These are phyloP conservation scores for Cryptococcus deneoformans DNA, from an alignment of 1,284 basidiomycete genomes.

Conservation along the genomic window DNA sequence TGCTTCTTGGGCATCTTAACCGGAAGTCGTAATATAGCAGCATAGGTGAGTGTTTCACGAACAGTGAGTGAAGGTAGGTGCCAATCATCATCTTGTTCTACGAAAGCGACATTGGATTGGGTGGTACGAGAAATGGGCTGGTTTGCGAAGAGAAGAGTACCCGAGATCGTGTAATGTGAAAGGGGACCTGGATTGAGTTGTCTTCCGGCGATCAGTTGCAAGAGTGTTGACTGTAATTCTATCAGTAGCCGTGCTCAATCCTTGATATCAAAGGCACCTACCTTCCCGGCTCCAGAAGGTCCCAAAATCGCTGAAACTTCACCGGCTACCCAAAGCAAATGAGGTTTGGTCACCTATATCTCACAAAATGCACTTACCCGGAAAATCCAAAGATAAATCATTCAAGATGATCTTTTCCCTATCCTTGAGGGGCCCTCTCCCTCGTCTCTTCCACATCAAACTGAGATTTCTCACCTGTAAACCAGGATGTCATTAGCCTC, in stretches of 20 bases:
- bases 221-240: constrained; percentile 46
- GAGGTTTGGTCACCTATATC: neutral
- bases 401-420: constrained; percentile 50
- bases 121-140: constrained; percentile 27
- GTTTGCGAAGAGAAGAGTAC: constrained; percentile 47
- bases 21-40: constrained; percentile 54
- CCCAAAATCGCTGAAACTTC: constrained; percentile 54
- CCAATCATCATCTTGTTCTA: constrained; percentile 57
- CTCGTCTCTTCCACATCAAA: constrained; percentile 40
- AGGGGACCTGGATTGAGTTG: constrained; percentile 42
- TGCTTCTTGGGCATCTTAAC: constrained; percentile 48
- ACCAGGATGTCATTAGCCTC: neutral
- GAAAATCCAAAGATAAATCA: constrained; percentile 51
- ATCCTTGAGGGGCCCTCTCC: constrained; percentile 23
- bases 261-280: constrained; percentile 15
- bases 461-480: constrained; percentile 33
- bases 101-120: constrained; percentile 52
- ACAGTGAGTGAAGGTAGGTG: constrained; percentile 54
- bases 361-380: constrained; percentile 19
- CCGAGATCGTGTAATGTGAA: constrained; percentile 42
- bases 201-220: constrained; percentile 53
- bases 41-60: constrained; percentile 51
- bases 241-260: constrained; percentile 2
- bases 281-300: constrained; percentile 51
- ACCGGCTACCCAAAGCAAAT: constrained; percentile 32